Base-by-base conservation (phyloP, 2,329 filamentous ascomycete genomes). In the Penicillium sp. region DNA sequence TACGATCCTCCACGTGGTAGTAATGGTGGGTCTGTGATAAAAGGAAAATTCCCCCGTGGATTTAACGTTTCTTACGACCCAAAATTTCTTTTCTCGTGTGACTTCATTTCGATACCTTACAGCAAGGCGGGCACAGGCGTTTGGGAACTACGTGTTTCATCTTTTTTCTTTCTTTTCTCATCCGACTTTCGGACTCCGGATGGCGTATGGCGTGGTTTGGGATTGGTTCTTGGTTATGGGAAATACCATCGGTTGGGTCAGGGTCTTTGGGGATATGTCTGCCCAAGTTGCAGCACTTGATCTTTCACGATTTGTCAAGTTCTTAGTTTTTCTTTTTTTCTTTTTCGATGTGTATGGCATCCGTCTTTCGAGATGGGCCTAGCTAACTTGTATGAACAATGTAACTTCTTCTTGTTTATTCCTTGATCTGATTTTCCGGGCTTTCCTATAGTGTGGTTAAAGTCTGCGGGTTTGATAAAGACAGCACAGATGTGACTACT, bases 381-480 rank as follows among this genome's bases (percentile, higher is more conserved):
- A 53, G 55, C 56, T 62, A 57, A 60, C 58, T 61, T 64, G 61
- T 62, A 64, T 55, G 58, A 64, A 61, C 60, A 62, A 41, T 56
- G 53, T 47, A 44, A 42, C 46, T 27, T 51, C 58, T 50, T 46
- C 35, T 47, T 43, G 14, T 14, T 43, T 27, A 39, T n/a, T 18
- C 11, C 16, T 16, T 13, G 5, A 7, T 19, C 16, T 38, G 16
- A 8, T 8, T 4, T 10, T 39, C n/a, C 16, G 18, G 14, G n/a
- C 35, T 18, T 4, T 7, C 11, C 8, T 16, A 14, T 36, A 8
- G 4, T 4, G 8, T n/a, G 35, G n/a, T 36, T 4, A 36, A n/a
- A 16, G 14, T n/a, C 13, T n/a, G 14, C 35, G 35, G 16, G 6
- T 6, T 36, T 14, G n/a, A 36, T 36, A 8, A 16, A 16, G 34